Percentiles rank a stretch among this genome's conserved stretches.
Evolutionary conservation across 2,329 filamentous ascomycete species (phyloP).

Genomic region (Epichloe glyceriae): DNA sequence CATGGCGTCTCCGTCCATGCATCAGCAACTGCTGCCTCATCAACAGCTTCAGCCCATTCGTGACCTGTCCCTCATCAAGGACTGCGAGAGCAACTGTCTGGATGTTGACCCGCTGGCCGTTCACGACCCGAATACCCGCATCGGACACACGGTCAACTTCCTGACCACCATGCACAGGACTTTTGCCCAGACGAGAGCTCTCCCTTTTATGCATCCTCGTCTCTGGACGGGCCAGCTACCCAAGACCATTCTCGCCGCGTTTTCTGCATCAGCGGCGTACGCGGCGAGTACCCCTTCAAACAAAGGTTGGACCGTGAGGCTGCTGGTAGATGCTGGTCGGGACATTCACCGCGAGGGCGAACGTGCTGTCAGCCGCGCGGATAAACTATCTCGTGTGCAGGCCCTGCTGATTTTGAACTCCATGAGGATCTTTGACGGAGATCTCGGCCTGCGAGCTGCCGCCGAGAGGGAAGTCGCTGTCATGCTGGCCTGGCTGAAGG

Average conservation of each 20-base stretch:
- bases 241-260: conserved; percentile 26
- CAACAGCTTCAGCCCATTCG: conserved; percentile 14
- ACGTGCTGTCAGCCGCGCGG: conserved; percentile 16
- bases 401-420: conserved; percentile 28
- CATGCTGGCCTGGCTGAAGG: conserved; percentile 23
- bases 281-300: conserved; percentile 23
- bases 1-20: conserved; percentile 8
- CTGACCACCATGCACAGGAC: conserved; percentile 20
- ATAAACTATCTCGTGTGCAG: conserved; percentile 31
- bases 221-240: conserved; percentile 28
- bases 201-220: conserved; percentile 30
- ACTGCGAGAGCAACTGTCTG: conserved; percentile 10
- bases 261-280: conserved; percentile 27
- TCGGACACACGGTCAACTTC: conserved; percentile 22
- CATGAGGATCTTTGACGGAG: conserved; percentile 31
- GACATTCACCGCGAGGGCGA: conserved; percentile 25
- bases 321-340: conserved; percentile 24
- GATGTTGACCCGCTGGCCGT: conserved; percentile 21
- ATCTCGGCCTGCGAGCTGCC: conserved; percentile 26
- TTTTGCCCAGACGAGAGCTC: conserved; percentile 23
- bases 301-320: conserved; percentile 25
- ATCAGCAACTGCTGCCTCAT: conserved; percentile 2
- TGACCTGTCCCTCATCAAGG: conserved; percentile 16
- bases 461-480: conserved; percentile 26
- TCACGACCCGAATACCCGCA: conserved; percentile 21